These are phyloP conservation scores for Corylus americana DNA, from an alignment of 306 rosid species.

Conservation along the genomic window DNA sequence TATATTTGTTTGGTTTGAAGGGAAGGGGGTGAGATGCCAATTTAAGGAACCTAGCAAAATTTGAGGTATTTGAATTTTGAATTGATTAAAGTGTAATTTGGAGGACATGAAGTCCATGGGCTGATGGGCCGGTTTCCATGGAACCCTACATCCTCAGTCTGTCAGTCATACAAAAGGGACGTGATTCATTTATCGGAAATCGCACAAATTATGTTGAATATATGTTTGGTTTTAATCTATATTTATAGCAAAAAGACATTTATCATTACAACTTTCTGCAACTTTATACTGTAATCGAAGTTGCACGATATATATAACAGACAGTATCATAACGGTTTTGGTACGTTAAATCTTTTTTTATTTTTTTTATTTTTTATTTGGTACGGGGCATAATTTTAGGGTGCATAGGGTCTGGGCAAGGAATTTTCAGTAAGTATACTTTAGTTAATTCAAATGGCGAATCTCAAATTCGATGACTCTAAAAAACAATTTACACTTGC, in stretches of 20 bases:
- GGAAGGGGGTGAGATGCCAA: not conserved
- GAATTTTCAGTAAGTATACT: no score
- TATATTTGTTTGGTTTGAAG: no score
- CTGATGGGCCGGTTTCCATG: slow-evolving; percentile 4
- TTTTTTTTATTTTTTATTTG: no score
- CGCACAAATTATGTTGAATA: not conserved
- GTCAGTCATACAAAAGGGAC: not conserved
- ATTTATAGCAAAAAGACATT: not conserved
- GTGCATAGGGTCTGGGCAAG: no score
- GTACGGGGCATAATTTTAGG: no score
- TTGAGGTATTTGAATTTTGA: slow-evolving; percentile 3
- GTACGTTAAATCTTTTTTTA: no score
- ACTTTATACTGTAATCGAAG: not conserved
- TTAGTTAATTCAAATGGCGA: no score
- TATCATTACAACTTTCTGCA: slow-evolving; percentile 1
- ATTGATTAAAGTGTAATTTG: not conserved
- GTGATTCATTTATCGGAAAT: slow-evolving; percentile 6
- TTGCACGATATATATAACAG: not conserved
- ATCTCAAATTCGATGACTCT: no score
- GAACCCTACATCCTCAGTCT: not conserved
- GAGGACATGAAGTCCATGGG: not conserved
- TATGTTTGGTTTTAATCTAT: not conserved
- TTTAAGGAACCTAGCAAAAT: not conserved
- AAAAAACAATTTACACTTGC: no score
- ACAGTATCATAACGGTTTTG: no score